phyloP scores from a whole-genome alignment of 2,329 filamentous ascomycete genomes.

The Trichophyton mentagrophytes region DNA sequence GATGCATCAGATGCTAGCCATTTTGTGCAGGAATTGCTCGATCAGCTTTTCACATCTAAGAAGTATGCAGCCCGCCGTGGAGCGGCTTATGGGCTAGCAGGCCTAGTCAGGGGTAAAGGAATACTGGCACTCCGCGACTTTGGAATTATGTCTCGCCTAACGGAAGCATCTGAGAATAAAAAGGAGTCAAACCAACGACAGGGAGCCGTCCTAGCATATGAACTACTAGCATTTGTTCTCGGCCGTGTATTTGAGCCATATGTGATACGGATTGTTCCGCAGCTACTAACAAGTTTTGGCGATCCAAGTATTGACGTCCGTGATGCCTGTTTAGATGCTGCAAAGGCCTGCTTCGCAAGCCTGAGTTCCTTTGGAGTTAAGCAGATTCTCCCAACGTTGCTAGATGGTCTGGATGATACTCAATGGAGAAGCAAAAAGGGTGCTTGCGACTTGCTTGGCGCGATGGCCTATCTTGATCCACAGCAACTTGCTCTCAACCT shows the following conservation, averaged over 20 bases:
- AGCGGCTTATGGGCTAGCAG: conserved; percentile 86
- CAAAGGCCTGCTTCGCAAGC: conserved; percentile 86
- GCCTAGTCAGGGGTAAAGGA: conserved; percentile 77
- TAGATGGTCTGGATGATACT: conserved; percentile 83
- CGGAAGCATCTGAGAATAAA: conserved; percentile 80
- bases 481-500: conserved; percentile 85
- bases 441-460: conserved; percentile 87
- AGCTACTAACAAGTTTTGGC: conserved; percentile 78
- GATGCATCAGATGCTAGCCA: conserved; percentile 63
- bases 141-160: conserved; percentile 70
- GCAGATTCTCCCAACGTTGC: conserved; percentile 77
- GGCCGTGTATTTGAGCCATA: conserved; percentile 91
- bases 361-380: conserved; percentile 94
- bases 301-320: conserved; percentile 80
- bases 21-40: conserved; percentile 69
- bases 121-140: conserved; percentile 70
- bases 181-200: conserved; percentile 83
- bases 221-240: conserved; percentile 74
- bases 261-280: conserved; percentile 86
- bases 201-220: conserved; percentile 77
- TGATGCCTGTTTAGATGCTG: conserved; percentile 81
- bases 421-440: conserved; percentile 99
- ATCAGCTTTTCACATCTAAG: conserved; percentile 73
- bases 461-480: conserved; percentile 96
- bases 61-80: conserved; percentile 87